Conservation (phyloP, 106 monocot genomes). For the Iris macrosiphon region DNA sequence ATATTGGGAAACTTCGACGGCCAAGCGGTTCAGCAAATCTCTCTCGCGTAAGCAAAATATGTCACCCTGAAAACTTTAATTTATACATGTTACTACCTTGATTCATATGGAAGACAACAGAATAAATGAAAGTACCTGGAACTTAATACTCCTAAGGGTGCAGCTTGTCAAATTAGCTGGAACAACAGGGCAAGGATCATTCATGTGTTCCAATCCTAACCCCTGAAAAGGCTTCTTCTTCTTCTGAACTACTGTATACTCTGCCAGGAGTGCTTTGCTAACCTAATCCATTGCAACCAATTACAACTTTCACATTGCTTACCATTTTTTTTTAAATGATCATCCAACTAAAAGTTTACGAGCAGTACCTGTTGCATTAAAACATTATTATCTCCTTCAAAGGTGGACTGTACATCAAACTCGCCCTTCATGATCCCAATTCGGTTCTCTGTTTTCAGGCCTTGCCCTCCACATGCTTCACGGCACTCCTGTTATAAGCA, state of each 20-base stretch:
- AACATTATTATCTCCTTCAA: conserved; percentile 90
- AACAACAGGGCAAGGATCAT: conserved; percentile 55
- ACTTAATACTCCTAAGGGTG: conserved; percentile 37
- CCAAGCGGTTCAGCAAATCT: conserved; percentile 50
- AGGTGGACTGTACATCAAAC: conserved; percentile 85
- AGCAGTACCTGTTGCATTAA: conserved; percentile 77
- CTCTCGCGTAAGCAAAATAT: conserved; percentile 66
- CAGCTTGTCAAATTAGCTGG: conserved; percentile 41
- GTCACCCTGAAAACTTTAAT: conserved; percentile 50
- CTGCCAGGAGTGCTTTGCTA: conserved; percentile 77
- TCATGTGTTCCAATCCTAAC: conserved; percentile 85
- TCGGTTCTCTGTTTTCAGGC: conserved; percentile 79
- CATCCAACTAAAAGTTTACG: background rate
- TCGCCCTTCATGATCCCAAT: conserved; percentile 69
- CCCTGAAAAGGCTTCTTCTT: conserved; percentile 61
- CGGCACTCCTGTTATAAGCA: conserved; percentile 61
- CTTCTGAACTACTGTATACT: conserved; percentile 44
- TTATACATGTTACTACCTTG: no score
- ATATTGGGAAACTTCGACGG: conserved; percentile 45
- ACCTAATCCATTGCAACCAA: conserved; percentile 32
- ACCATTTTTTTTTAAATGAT: background rate
- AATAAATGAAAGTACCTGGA: conserved; percentile 58
- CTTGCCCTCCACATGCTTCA: conserved; percentile 92
- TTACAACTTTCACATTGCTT: background rate
- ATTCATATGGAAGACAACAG: background rate